Conservation (phyloP, 805 yeast genomes). For the Candida bentonensis region DNA sequence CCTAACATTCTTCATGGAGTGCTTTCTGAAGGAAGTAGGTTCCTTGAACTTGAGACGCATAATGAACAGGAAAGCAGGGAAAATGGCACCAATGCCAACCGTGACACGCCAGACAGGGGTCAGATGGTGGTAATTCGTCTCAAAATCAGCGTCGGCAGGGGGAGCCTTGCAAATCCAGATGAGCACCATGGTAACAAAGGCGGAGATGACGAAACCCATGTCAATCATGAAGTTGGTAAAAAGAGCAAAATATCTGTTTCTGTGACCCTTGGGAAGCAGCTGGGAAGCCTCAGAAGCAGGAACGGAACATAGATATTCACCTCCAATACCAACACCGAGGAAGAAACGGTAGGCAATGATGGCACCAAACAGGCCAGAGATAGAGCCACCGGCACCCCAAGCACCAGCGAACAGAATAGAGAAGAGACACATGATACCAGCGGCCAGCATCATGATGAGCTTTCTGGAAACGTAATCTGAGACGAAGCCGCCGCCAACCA, state of each 20-base stretch:
- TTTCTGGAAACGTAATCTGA: constrained; percentile 75
- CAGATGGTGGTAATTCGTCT: constrained; percentile 35
- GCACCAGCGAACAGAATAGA: constrained; percentile 70
- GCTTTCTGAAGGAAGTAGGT: constrained; percentile 54
- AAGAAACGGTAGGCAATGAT: constrained; percentile 75
- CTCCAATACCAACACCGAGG: constrained; percentile 85
- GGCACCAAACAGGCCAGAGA: constrained; percentile 70
- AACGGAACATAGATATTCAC: constrained; percentile 87
- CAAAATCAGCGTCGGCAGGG: constrained; percentile 5
- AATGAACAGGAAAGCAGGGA: constrained; percentile 66
- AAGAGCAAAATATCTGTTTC: constrained; percentile 82
- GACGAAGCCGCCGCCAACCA: constrained; percentile 62
- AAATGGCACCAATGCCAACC: constrained; percentile 79
- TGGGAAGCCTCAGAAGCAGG: constrained; percentile 88
- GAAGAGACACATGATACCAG: constrained; percentile 59
- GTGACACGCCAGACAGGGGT: constrained; percentile 86
- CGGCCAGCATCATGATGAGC: constrained; percentile 69
- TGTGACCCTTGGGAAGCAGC: constrained; percentile 59
- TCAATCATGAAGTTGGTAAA: constrained; percentile 86
- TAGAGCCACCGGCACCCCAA: constrained; percentile 66
- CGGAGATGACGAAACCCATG: constrained; percentile 65
- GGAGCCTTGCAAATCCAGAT: constrained; percentile 60
- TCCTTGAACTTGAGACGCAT: constrained; percentile 66
- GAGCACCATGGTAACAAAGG: constrained; percentile 77
- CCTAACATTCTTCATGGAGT: constrained; percentile 43